A percentile compares a stretch with the other conserved stretches of the same genome.
Conservation (phyloP, 768 basidiomycete genomes). For the Daedalea quercina region DNA sequence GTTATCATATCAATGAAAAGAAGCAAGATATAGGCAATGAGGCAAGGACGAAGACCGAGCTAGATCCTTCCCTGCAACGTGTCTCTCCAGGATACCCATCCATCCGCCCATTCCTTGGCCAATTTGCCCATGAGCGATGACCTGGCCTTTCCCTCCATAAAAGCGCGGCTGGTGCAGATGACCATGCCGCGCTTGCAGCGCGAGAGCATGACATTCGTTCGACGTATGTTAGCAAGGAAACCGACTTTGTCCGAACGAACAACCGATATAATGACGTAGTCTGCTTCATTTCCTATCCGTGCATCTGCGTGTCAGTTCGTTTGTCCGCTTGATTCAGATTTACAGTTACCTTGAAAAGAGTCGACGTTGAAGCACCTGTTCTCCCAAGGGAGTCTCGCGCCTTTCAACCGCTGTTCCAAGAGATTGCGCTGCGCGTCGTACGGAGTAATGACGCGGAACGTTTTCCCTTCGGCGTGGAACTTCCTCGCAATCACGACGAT, state of each 20-base stretch:
- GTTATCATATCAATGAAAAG: background rate
- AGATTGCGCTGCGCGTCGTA: constrained; percentile 27
- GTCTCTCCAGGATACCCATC: constrained; percentile 8
- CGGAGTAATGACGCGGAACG: constrained; percentile 27
- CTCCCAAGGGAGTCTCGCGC: constrained; percentile 16
- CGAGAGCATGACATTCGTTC: constrained; percentile 31
- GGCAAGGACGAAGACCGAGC: background rate
- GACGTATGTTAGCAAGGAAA: constrained; percentile 21
- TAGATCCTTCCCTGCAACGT: constrained; percentile 5
- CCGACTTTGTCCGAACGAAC: constrained; percentile 25
- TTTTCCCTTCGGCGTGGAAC: constrained; percentile 10
- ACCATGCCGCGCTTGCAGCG: constrained; percentile 28
- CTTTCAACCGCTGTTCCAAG: constrained; percentile 21
- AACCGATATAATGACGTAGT: constrained; percentile 26
- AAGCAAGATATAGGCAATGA: background rate
- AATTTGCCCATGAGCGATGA: constrained; percentile 22
- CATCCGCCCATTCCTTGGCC: constrained; percentile 12
- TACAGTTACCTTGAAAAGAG: constrained; percentile 26
- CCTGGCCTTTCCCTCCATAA: constrained; percentile 13
- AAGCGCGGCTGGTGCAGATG: constrained; percentile 20
- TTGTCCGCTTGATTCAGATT: background rate
- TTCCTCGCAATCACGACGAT: constrained; percentile 17
- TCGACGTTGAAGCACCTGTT: constrained; percentile 29
- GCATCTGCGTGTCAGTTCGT: background rate
- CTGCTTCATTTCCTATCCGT: constrained; percentile 26